A percentile compares a stretch with the other conserved stretches of the same genome.
phyloP scores from a whole-genome alignment of 345 rosid species.

The Populus nigra region DNA sequence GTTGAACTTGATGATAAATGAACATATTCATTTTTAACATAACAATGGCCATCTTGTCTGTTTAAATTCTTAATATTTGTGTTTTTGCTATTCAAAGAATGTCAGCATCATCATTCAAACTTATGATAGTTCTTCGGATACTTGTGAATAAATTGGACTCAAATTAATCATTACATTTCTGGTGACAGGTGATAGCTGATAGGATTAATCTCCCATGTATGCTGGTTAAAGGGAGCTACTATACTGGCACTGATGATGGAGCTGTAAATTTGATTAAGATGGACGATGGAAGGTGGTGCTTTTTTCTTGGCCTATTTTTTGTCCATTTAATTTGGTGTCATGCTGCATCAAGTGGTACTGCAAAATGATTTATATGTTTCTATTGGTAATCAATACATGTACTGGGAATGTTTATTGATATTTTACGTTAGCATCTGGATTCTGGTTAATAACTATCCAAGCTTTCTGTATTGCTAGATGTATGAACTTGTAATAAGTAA shows the following conservation, averaged over 20 bases:
- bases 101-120: not conserved
- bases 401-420: not conserved
- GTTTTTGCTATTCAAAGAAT: not conserved
- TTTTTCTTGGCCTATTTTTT: not conserved
- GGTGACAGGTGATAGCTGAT: constrained; percentile 81
- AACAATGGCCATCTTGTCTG: not conserved
- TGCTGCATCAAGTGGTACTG: not conserved
- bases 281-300: constrained; percentile 61
- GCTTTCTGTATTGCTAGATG: not conserved
- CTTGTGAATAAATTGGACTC: constrained; percentile 16
- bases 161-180: constrained; percentile 27
- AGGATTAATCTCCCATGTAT: constrained; percentile 81
- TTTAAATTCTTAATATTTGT: not conserved
- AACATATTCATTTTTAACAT: not conserved
- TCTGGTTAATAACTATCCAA: not conserved
- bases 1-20: constrained; percentile 1
- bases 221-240: constrained; percentile 94
- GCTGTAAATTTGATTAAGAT: constrained; percentile 82
- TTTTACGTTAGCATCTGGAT: not conserved
- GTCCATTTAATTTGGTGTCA: not conserved
- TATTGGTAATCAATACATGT: not conserved
- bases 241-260: constrained; percentile 96
- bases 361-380: not conserved
- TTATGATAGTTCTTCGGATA: not conserved
- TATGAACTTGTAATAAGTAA: not conserved